phyloP scores from a whole-genome alignment of 805 yeast genomes.

The Zygosaccharomyces kombuchaensis region DNA sequence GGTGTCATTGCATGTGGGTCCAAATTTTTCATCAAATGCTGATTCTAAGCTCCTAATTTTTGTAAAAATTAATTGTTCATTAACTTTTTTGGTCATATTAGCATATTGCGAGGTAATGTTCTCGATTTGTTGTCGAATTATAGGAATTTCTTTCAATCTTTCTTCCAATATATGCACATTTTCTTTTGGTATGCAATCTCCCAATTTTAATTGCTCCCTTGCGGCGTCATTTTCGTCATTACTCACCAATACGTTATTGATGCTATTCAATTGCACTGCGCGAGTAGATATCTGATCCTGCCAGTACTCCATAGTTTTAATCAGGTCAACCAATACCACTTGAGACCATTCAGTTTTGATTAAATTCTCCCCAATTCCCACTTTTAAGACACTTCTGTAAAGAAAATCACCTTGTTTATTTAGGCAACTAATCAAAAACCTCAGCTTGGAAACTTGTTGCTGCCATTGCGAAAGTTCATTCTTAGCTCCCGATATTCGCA shows the following conservation, averaged over 20 bases:
- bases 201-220: conserved; percentile 29
- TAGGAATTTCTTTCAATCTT: conserved; percentile 35
- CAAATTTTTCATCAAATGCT: conserved; percentile 23
- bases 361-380: conserved; percentile 32
- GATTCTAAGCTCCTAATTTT: conserved; percentile 20
- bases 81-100: conserved; percentile 30
- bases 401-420: conserved; percentile 46
- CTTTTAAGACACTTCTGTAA: conserved; percentile 27
- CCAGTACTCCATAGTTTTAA: conserved; percentile 27
- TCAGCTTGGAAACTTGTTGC: conserved; percentile 39
- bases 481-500: conserved; percentile 35
- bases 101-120: conserved; percentile 31
- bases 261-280: conserved; percentile 34
- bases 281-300: conserved; percentile 35
- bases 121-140: conserved; percentile 27
- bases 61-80: conserved; percentile 23
- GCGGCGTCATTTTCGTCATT: conserved; percentile 14
- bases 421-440: conserved; percentile 44
- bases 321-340: conserved; percentile 19
- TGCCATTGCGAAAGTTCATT: conserved; percentile 40
- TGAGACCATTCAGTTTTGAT: conserved; percentile 25
- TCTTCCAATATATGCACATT: conserved; percentile 27
- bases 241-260: conserved; percentile 35
- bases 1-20: conserved; percentile 21
- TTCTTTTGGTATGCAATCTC: conserved; percentile 47